These are phyloP conservation scores for Mollisiaceae sp. DNA, from an alignment of 2,329 filamentous ascomycete genomes.

Conservation along the genomic window DNA sequence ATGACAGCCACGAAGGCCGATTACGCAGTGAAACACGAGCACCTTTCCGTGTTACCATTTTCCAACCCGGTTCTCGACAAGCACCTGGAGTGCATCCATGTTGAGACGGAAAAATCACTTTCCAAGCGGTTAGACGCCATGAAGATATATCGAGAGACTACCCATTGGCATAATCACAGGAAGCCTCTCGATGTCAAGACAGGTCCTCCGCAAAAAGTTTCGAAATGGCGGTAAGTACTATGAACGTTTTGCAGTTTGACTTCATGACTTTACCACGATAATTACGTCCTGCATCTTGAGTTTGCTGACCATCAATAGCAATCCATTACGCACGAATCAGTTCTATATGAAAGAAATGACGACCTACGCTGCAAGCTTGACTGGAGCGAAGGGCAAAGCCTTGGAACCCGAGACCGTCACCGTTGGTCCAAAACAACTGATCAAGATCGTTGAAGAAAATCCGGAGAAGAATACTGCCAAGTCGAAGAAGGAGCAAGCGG, in stretches of 20 bases:
- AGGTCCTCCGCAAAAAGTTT: slow-evolving; percentile 48
- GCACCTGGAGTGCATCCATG: slow-evolving; percentile 50
- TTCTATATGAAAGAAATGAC: slow-evolving; percentile 70
- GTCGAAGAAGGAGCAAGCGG: slow-evolving; percentile 35
- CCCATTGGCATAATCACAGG: slow-evolving; percentile 68
- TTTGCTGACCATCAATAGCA: slow-evolving; percentile 30
- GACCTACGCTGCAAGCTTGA: slow-evolving; percentile 72
- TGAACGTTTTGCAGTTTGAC: background rate
- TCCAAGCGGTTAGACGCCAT: slow-evolving; percentile 32
- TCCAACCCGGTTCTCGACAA: slow-evolving; percentile 52
- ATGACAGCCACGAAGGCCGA: slow-evolving; percentile 25
- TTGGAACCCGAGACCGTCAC: slow-evolving; percentile 70
- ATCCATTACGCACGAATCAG: slow-evolving; percentile 53
- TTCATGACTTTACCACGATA: background rate
- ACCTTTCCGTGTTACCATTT: slow-evolving; percentile 50
- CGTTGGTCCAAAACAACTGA: slow-evolving; percentile 44
- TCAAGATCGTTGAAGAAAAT: slow-evolving; percentile 38
- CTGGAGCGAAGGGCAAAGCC: slow-evolving; percentile 64
- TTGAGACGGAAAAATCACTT: slow-evolving; percentile 43
- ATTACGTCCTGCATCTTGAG: background rate
- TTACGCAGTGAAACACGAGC: slow-evolving; percentile 21
- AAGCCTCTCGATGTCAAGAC: slow-evolving; percentile 52
- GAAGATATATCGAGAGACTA: slow-evolving; percentile 53
- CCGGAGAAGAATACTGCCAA: slow-evolving; percentile 30
- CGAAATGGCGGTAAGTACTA: slow-evolving; percentile 41